Evolutionary conservation across 768 basidiomycete genomes (phyloP).

Genomic region (Suillus bovinus): DNA sequence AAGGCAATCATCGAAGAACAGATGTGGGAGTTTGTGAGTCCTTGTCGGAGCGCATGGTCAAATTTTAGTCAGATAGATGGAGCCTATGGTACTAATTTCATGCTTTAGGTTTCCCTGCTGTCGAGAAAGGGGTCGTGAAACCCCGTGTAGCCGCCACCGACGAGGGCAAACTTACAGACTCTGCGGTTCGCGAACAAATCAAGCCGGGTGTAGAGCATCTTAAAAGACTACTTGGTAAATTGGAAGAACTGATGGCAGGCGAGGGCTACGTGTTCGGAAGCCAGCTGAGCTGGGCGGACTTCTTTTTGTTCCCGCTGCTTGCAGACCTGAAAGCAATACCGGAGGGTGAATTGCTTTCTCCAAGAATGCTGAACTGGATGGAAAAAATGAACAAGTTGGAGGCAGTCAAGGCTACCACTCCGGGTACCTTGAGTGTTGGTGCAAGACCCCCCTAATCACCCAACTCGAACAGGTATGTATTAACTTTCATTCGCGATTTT

Average conservation of each 20-base stretch:
- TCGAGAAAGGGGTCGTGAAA: constrained; percentile 34
- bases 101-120: constrained; percentile 26
- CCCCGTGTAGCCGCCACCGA: constrained; percentile 31
- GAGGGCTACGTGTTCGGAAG: constrained; percentile 31
- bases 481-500: not conserved
- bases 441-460: constrained; percentile 24
- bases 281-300: constrained; percentile 32
- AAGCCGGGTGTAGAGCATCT: constrained; percentile 20
- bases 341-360: constrained; percentile 25
- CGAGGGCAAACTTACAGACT: constrained; percentile 21
- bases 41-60: constrained; percentile 26
- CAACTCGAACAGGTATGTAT: constrained; percentile 1
- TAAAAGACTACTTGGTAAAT: constrained; percentile 15
- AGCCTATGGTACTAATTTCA: constrained; percentile 7
- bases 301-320: constrained; percentile 34
- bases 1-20: constrained; percentile 26
- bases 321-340: constrained; percentile 31
- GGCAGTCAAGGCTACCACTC: constrained; percentile 23
- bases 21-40: constrained; percentile 35
- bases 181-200: constrained; percentile 22
- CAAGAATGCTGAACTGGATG: constrained; percentile 27
- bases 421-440: constrained; percentile 27
- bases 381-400: constrained; percentile 25
- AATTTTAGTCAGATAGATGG: not conserved
- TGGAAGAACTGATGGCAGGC: constrained; percentile 26